A percentile compares a stretch with the other conserved stretches of the same genome.
Evolutionary conservation across 2,329 filamentous ascomycete species (phyloP).

Genomic region (Stachybotrys echinatus): DNA sequence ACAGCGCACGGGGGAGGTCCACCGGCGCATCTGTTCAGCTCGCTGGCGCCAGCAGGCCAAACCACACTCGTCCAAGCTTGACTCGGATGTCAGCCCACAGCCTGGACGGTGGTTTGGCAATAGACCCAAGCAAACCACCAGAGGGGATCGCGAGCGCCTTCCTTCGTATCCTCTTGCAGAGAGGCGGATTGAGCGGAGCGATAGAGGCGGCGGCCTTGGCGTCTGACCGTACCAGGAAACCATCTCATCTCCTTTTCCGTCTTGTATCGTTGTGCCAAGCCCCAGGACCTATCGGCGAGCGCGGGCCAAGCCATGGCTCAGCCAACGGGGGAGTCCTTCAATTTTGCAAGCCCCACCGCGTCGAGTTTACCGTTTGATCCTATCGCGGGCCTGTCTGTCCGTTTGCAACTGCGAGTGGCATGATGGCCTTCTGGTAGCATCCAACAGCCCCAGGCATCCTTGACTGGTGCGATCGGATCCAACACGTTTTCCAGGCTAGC

Average conservation of each 20-base stretch:
- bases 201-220: too few relatives aligned
- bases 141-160: not conserved
- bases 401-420: too few relatives aligned
- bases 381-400: too few relatives aligned
- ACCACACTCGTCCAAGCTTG: not conserved
- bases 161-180: not conserved
- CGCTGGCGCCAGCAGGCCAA: not conserved
- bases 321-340: not conserved
- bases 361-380: not conserved
- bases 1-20: not conserved
- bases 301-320: not conserved
- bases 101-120: not conserved
- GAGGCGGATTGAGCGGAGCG: not conserved
- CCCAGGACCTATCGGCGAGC: not conserved
- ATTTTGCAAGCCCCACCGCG: not conserved
- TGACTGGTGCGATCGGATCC: not conserved
- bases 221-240: not conserved
- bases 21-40: not conserved
- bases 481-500: not conserved
- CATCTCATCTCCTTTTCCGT: not conserved
- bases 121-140: not conserved
- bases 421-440: not conserved
- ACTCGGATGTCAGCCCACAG: not conserved
- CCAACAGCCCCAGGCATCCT: not conserved
- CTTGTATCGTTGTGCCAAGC: not conserved